These are phyloP conservation scores for Scedosporium minutisporum DNA, from an alignment of 2,329 filamentous ascomycete species.

Conservation along the genomic window DNA sequence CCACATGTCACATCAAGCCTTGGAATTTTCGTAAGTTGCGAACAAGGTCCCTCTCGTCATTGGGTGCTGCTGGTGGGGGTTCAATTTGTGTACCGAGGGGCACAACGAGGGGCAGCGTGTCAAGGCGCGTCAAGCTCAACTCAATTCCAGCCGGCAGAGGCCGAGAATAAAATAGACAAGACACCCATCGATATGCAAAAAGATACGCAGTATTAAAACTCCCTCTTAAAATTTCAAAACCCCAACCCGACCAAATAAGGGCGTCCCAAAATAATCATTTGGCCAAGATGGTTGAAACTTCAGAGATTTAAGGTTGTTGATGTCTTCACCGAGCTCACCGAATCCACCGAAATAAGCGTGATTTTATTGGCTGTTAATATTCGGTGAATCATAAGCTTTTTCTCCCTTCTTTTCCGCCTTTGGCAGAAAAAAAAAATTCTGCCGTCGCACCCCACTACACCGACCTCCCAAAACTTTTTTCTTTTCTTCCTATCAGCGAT, in stretches of 20 bases:
- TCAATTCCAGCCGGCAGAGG: not conserved
- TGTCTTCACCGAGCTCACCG: constrained; percentile 2
- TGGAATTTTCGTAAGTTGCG: not conserved
- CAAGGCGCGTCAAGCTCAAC: not conserved
- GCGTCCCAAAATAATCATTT: too few species aligned
- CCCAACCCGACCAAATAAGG: not conserved
- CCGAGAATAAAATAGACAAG: not conserved
- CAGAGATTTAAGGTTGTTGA: not conserved
- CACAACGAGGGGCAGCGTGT: constrained; percentile 5
- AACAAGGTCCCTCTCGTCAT: not conserved
- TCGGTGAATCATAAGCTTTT: not conserved
- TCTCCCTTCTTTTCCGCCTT: not conserved
- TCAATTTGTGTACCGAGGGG: constrained; percentile 4
- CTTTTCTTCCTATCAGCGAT: not conserved
- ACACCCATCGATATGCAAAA: not conserved
- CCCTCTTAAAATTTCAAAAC: not conserved
- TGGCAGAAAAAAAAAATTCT: constrained; percentile 3
- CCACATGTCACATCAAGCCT: not conserved
- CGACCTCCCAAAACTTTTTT: constrained; percentile 7
- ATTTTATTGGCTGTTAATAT: not conserved
- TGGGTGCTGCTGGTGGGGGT: not conserved
- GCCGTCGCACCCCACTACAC: constrained; percentile 6
- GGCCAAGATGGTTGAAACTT: not conserved
- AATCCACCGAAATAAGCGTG: not conserved
- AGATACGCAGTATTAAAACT: not conserved